Evolutionary conservation across 495 filamentous ascomycete genomes (phyloP).

Genomic region (Penicillium psychrofluorescens): DNA sequence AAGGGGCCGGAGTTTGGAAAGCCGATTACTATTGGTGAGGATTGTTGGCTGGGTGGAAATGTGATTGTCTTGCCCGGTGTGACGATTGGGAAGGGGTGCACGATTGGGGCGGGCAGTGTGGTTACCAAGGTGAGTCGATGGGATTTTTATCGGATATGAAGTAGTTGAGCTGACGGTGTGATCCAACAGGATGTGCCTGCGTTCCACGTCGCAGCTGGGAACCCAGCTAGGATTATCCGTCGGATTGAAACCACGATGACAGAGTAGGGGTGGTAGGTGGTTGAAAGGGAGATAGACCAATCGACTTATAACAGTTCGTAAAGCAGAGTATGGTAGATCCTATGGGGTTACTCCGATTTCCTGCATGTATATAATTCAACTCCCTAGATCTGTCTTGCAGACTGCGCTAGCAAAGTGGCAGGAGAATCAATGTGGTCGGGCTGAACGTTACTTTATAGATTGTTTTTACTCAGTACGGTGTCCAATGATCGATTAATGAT

Average conservation of each 20-base stretch:
- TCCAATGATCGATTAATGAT: no score
- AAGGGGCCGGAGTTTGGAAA: slow-evolving; percentile 68
- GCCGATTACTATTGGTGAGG: slow-evolving; percentile 73
- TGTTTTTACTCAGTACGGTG: no score
- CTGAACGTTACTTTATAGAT: no score
- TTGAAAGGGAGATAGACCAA: no score
- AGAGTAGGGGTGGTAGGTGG: slow-evolving; percentile 1
- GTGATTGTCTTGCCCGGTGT: slow-evolving; percentile 72
- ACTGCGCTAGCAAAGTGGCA: no score
- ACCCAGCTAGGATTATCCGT: slow-evolving; percentile 56
- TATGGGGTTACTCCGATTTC: no score
- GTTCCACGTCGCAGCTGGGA: slow-evolving; percentile 58
- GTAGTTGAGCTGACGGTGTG: background rate
- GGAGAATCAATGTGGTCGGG: no score
- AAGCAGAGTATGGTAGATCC: no score
- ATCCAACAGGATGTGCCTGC: slow-evolving; percentile 49
- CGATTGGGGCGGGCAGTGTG: slow-evolving; percentile 80
- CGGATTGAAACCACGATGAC: slow-evolving; percentile 41
- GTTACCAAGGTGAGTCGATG: slow-evolving; percentile 70
- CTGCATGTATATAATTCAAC: no score
- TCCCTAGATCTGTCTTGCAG: no score
- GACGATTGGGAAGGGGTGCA: slow-evolving; percentile 68
- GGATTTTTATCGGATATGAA: background rate
- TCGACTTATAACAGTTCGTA: no score
- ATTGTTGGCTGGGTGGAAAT: slow-evolving; percentile 85